Base-by-base conservation (phyloP, 1,139 yeast genomes). In the Suhomyces kunorum region DNA sequence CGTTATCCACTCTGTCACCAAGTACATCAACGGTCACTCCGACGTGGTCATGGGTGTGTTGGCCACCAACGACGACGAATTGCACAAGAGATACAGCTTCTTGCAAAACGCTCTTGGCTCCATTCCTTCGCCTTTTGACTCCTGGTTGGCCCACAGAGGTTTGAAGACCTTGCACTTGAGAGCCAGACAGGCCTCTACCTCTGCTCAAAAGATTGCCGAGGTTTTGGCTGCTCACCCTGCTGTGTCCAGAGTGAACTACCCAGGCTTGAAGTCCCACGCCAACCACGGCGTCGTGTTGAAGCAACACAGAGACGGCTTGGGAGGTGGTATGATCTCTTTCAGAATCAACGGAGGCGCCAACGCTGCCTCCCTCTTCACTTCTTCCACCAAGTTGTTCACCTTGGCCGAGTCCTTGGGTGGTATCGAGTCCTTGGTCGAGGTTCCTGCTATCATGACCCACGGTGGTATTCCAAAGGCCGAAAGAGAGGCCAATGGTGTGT, bases 131-230 rank as follows among this genome's bases (percentile, higher is more conserved):
- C 88, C 95, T 38, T 87, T 87, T 62, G 96, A 87, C 70, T 78
- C 88, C 36, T 87, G 95, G 95, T 81, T 87, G 64, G 90, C 95
- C 44, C 95, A 87, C 76, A 79, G 96, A 65, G 96, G 96, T 58
- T 76, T 87, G 61, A 87, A 86, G 76, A 87, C 96, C 32, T 74
- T 87, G 60, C 95, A 86, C 58, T 73, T 87, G 65, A 79, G 96
- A 64, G 85, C 81, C 38, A 78, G 78, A 58, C 86, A 83, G 58
- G 83, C 92, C 28, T 68, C 89, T 34, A 54, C 60, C 40, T 74
- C 78, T 44, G 95, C 96, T 19, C 78, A 71, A 54, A 75, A 76
- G 55, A 80, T 87, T 53, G 95, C 96, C 42, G 80, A 83, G 64
- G 78, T 64, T 61, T 76, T 87, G 59, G 66, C 65, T 36, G 45